phyloP scores from a whole-genome alignment of 78 protist genomes.

The Polysphondylium violaceum region DNA sequence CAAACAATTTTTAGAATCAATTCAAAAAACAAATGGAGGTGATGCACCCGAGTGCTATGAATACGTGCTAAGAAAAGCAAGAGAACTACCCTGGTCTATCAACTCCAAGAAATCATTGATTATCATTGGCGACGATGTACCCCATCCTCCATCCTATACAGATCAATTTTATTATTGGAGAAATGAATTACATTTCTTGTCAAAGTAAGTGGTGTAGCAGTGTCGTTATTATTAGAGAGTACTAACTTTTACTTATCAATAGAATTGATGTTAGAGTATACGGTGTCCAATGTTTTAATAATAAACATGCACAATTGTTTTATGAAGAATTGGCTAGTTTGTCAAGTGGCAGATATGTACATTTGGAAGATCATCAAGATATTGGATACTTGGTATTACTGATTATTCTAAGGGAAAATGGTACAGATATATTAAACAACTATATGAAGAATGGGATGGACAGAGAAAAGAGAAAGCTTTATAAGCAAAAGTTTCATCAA shows the following conservation, averaged over 20 bases:
- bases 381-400: constrained; percentile 27
- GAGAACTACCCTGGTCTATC: constrained; percentile 74
- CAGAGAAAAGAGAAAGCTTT: neutral
- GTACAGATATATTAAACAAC: neutral
- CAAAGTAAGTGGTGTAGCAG: constrained; percentile 13
- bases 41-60: constrained; percentile 84
- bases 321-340: constrained; percentile 79
- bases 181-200: constrained; percentile 52
- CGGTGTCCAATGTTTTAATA: constrained; percentile 53
- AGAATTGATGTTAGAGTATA: constrained; percentile 68
- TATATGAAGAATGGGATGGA: neutral
- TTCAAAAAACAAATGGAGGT: constrained; percentile 61
- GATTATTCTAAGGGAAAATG: constrained; percentile 40
- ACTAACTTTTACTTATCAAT: neutral
- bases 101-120: constrained; percentile 51
- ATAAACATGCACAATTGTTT: constrained; percentile 72
- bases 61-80: constrained; percentile 47
- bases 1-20: neutral
- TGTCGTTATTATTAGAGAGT: neutral
- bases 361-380: constrained; percentile 24
- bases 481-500: neutral
- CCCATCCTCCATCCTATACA: constrained; percentile 79
- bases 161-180: constrained; percentile 80
- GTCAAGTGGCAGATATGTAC: constrained; percentile 69
- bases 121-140: constrained; percentile 82